phyloP scores from a whole-genome alignment of 352 stramenopile species.

The Pythium rhizo-oryzae region DNA sequence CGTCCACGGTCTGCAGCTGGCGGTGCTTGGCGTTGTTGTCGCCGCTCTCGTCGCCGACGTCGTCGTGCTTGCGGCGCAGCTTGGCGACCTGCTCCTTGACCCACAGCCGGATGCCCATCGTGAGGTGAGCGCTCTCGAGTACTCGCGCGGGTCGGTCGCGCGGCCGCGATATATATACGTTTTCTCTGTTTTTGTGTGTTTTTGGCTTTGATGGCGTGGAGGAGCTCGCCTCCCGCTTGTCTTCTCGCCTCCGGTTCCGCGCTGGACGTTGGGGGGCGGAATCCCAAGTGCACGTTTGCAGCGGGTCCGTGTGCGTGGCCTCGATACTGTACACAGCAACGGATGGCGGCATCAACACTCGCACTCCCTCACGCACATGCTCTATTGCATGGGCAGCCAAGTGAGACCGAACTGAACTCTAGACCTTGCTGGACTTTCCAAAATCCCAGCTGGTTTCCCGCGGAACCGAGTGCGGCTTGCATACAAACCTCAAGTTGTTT shows the following conservation, averaged over 20 bases:
- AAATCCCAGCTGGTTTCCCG: conserved; percentile 22
- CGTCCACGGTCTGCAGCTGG: conserved; percentile 23
- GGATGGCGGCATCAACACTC: conserved; percentile 18
- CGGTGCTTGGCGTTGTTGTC: conserved; percentile 16
- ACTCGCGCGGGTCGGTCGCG: neutral
- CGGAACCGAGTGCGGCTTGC: no score
- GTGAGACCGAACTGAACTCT: conserved; percentile 25
- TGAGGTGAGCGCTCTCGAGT: neutral
- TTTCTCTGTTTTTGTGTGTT: neutral
- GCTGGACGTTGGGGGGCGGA: conserved; percentile 20
- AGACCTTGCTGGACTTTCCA: conserved; percentile 15
- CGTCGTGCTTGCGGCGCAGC: conserved; percentile 26
- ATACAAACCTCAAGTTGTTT: conserved; percentile 2
- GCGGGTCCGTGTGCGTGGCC: conserved; percentile 1
- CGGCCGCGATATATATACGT: neutral
- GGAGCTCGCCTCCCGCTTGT: no score
- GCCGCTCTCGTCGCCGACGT: conserved; percentile 1
- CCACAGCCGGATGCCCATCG: conserved; percentile 31
- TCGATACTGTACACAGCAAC: conserved; percentile 5
- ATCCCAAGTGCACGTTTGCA: conserved; percentile 32
- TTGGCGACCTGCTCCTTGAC: conserved; percentile 33
- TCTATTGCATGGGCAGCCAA: conserved; percentile 15
- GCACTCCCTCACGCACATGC: conserved; percentile 8
- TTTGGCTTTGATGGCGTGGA: no score
- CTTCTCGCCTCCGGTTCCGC: neutral